Percentiles rank a stretch among this genome's conserved stretches.
phyloP scores from a whole-genome alignment of 352 stramenopile species.

The Phytophthora meadii region DNA sequence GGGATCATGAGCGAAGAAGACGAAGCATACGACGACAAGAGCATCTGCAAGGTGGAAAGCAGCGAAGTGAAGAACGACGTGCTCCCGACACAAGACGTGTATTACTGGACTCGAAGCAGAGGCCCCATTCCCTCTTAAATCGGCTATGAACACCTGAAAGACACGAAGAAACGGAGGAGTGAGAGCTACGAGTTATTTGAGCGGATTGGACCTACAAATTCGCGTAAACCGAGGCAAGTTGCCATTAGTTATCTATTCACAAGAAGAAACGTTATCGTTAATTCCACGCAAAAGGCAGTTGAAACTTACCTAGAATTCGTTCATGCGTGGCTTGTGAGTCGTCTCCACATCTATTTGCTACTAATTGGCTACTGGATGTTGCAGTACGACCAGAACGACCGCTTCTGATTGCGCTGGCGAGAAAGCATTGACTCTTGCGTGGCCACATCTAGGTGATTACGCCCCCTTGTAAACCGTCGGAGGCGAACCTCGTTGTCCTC shows the following conservation, averaged over 20 bases:
- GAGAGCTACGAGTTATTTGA: slow-evolving; percentile 5
- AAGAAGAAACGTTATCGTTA: slow-evolving; percentile 17
- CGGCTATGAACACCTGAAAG: slow-evolving; percentile 14
- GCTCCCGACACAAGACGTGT: neutral
- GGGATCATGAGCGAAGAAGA: slow-evolving; percentile 59
- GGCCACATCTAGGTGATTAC: slow-evolving; percentile 77
- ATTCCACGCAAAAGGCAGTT: slow-evolving; percentile 2
- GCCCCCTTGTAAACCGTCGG: slow-evolving; percentile 78
- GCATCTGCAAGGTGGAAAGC: slow-evolving; percentile 21
- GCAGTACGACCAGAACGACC: slow-evolving; percentile 52
- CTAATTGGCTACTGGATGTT: slow-evolving; percentile 54
- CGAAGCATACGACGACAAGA: slow-evolving; percentile 41
- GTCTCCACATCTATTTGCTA: slow-evolving; percentile 35
- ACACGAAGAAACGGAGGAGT: slow-evolving; percentile 6
- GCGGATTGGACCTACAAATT: slow-evolving; percentile 22
- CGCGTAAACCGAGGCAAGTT: slow-evolving; percentile 22
- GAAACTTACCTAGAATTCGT: slow-evolving; percentile 20
- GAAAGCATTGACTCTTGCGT: slow-evolving; percentile 53
- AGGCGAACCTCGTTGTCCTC: slow-evolving; percentile 85
- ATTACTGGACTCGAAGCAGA: slow-evolving; percentile 38
- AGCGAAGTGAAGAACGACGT: slow-evolving; percentile 13
- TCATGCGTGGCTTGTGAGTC: slow-evolving; percentile 3
- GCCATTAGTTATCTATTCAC: slow-evolving; percentile 19
- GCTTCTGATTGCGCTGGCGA: slow-evolving; percentile 37
- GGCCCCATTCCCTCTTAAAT: slow-evolving; percentile 25